Conservation (phyloP, 441 rosid genomes). For the Croton setiger region DNA sequence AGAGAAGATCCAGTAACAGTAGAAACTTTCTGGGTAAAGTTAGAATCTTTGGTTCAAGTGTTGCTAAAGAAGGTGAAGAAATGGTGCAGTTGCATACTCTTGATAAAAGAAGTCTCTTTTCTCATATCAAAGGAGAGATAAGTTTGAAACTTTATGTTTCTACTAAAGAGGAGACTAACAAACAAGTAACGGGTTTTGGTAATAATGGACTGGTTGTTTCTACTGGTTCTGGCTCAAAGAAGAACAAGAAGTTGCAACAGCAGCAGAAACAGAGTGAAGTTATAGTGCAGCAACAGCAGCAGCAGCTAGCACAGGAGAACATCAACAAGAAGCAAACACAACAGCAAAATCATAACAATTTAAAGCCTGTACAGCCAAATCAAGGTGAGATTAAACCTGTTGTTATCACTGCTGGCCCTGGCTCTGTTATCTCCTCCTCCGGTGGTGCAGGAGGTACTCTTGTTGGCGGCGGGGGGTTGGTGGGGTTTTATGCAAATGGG, state of each 20-base stretch:
- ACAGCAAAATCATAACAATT: constrained; percentile 31
- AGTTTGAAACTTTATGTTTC: constrained; percentile 52
- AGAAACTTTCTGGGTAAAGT: constrained; percentile 64
- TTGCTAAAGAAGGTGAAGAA: constrained; percentile 50
- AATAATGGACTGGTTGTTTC: constrained; percentile 26
- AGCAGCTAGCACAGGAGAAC: constrained; percentile 20
- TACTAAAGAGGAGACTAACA: constrained; percentile 26
- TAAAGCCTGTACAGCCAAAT: constrained; percentile 42
- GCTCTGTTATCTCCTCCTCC: constrained; percentile 24
- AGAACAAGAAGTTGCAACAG: constrained; percentile 42
- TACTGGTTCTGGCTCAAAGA: constrained; percentile 26
- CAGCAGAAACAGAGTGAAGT: constrained; percentile 35
- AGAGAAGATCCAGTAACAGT: constrained; percentile 45
- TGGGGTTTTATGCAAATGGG: constrained; percentile 26
- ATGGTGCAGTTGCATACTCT: constrained; percentile 49
- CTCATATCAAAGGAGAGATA: constrained; percentile 66
- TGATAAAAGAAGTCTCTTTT: constrained; percentile 66
- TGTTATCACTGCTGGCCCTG: constrained; percentile 41
- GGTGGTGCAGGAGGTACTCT: background rate
- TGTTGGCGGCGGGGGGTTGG: constrained; percentile 16
- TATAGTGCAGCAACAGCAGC: constrained; percentile 41
- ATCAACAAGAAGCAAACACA: constrained; percentile 30
- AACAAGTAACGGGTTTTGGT: constrained; percentile 19
- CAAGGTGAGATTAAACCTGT: constrained; percentile 52
- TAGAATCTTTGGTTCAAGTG: constrained; percentile 42